A percentile compares a stretch with the other conserved stretches of the same genome.
Conservation (phyloP, 768 basidiomycete species). For the Suillus weaverae region DNA sequence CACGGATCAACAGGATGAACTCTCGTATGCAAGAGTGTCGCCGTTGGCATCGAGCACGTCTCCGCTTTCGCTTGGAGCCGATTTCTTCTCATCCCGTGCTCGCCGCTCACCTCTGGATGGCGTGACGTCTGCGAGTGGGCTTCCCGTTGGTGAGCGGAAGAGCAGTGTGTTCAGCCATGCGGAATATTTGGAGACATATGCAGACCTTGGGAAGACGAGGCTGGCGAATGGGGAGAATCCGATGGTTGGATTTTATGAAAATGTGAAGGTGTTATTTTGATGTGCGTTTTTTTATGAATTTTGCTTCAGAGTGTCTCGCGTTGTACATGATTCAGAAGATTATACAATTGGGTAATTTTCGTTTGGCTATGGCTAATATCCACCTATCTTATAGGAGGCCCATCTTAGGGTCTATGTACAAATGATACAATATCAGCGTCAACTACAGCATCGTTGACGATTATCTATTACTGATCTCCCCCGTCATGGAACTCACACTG, state of each 20-base stretch:
- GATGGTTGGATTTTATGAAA: slow-evolving; percentile 85
- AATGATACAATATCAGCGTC: neutral
- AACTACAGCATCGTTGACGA: neutral
- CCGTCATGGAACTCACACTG: neutral
- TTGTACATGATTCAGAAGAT: neutral
- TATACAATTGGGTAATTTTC: neutral
- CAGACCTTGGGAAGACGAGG: slow-evolving; percentile 67
- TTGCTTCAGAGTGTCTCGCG: neutral
- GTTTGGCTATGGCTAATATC: neutral
- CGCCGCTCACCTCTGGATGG: slow-evolving; percentile 68
- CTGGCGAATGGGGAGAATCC: slow-evolving; percentile 86
- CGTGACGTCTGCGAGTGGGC: slow-evolving; percentile 69
- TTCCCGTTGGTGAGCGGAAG: slow-evolving; percentile 79
- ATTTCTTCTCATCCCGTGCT: slow-evolving; percentile 64
- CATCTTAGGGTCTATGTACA: neutral
- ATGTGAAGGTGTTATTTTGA: slow-evolving; percentile 91
- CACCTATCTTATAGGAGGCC: neutral
- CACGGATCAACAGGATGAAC: slow-evolving; percentile 16
- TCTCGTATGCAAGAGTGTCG: slow-evolving; percentile 42
- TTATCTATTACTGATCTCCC: neutral
- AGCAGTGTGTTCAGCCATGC: slow-evolving; percentile 84
- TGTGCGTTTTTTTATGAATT: neutral
- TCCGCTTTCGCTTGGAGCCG: slow-evolving; percentile 51
- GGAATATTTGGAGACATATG: slow-evolving; percentile 88
- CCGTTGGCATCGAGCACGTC: slow-evolving; percentile 53